Base-by-base conservation (phyloP, 176 grass and related monocot species). In the Paspalum notatum region DNA sequence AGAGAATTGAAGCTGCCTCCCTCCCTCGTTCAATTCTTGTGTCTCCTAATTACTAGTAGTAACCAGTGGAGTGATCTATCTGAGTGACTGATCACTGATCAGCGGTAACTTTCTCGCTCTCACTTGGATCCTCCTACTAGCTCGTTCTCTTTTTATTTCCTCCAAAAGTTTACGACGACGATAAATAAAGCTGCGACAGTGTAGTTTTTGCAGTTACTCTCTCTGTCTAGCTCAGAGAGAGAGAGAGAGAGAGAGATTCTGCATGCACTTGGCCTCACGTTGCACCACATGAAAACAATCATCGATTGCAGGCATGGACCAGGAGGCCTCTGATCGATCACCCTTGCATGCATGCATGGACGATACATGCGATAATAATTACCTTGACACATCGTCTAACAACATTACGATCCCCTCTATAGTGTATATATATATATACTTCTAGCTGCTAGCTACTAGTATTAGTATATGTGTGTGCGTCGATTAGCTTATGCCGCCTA, bases 261-360 rank as follows among this genome's bases (percentile, higher is more conserved):
- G 38, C 52, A 9, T 24, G 49, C 32, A 32, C 66, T 85, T 91
- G 89, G 84, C 22, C 61, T 85, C 90, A 92, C 87, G 87, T 92
- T 89, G 71, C 72, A 43, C 87, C 87, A 85, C 91, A 90, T 87
- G 91, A 93, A 79, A 80, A 87, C 87, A 76, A 87, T 80, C 85
- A 93, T 90, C 69, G 9, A 78, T 59, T 44, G 51, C 52, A 74
- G 51, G 56, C 56, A 85, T 71, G 71, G 82, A 38, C 77, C 64
- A 81, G 71, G n/a, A 79, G 46, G 27, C 52, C 15, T 67, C 62
- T 21, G 22, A 60, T 60, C 46, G 22, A 60, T 60, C 46, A 66
- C 47, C 27, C 42, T 68, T 75, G 51, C 72, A 66, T 70, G 11
- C 21, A 65, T 60, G 37, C 51, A 67, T 13, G 42, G 47, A 55